phyloP scores from a whole-genome alignment of 1,284 basidiomycete genomes.

The Coniferiporia sulphurascens region DNA sequence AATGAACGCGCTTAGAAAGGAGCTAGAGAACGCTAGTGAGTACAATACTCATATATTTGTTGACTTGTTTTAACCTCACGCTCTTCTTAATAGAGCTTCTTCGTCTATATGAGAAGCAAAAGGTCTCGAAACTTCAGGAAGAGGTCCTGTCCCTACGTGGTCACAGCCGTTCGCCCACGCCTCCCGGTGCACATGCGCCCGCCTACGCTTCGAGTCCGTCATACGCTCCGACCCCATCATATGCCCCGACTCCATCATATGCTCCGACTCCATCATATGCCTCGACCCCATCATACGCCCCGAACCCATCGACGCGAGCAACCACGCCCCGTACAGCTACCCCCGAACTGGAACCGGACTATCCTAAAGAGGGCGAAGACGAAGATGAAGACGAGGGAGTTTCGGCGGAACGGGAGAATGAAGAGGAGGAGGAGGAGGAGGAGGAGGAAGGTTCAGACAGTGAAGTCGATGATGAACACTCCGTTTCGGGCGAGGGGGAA shows the following conservation, averaged over 20 bases:
- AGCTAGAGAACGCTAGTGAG: constrained; percentile 10
- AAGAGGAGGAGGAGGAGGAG: neutral
- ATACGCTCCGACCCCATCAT: neutral
- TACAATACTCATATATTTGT: neutral
- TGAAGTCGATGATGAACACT: neutral
- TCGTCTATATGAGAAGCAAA: constrained; percentile 3
- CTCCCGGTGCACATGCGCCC: neutral
- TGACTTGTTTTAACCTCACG: neutral
- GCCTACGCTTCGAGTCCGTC: neutral
- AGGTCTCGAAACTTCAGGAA: constrained; percentile 8
- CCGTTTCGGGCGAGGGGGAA: neutral
- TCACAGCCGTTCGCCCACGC: constrained; percentile 2
- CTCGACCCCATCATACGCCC: neutral
- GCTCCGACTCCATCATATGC: neutral
- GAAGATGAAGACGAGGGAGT: neutral
- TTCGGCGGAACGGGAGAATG: constrained; percentile 1
- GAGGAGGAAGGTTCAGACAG: neutral
- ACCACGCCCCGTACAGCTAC: neutral
- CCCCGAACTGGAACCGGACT: constrained; percentile 11
- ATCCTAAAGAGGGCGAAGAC: constrained; percentile 4
- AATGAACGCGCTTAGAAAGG: constrained; percentile 3
- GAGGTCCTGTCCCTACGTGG: constrained; percentile 12
- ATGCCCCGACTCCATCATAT: neutral
- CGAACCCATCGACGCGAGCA: neutral
- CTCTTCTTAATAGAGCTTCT: neutral